These are phyloP conservation scores for Hyaloraphidium curvatum DNA, from an alignment of 192 early-diverging fungal genomes.

Conservation along the genomic window DNA sequence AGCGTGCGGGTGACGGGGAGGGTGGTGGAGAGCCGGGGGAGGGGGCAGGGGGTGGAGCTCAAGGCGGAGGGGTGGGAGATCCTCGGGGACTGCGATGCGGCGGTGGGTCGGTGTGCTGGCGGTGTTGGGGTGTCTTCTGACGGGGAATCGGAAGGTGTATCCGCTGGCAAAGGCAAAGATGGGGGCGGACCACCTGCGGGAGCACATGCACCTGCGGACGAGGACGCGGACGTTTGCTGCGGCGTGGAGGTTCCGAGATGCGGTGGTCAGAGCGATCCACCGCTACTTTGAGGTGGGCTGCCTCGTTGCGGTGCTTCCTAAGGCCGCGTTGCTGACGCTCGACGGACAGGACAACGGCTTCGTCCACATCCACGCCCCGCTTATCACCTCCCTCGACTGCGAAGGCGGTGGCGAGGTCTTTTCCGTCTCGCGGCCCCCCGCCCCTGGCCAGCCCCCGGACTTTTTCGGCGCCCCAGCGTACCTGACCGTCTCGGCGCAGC, in stretches of 20 bases:
- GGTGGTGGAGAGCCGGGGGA: conserved; percentile 42
- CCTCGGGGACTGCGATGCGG: conserved; percentile 36
- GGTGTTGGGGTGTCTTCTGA: not conserved
- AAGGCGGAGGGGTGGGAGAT: conserved; percentile 27
- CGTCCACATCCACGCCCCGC: conserved; percentile 56
- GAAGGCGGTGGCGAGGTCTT: conserved; percentile 82
- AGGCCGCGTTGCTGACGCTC: not conserved
- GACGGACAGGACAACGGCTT: conserved; percentile 41
- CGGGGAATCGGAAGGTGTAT: conserved; percentile 28
- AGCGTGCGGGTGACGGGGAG: conserved; percentile 48
- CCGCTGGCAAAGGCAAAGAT: conserved; percentile 75
- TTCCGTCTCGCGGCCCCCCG: conserved; percentile 19
- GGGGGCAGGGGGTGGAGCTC: conserved; percentile 51
- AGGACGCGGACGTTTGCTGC: conserved; percentile 54
- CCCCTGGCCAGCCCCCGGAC: conserved; percentile 14
- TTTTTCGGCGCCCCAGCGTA: conserved; percentile 61
- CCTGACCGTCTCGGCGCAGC: conserved; percentile 67
- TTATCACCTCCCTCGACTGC: conserved; percentile 69
- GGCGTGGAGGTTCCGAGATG: conserved; percentile 47
- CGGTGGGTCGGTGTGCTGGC: conserved; percentile 15
- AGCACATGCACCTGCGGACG: conserved; percentile 52
- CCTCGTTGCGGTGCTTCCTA: not conserved
- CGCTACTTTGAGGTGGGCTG: conserved; percentile 44
- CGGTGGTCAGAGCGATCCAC: conserved; percentile 43
- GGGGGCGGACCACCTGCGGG: conserved; percentile 54